A percentile compares a stretch with the other conserved stretches of the same genome.
Evolutionary conservation across 225 moss, liverwort and hornwort genomes (phyloP).

Genomic region (Sphagnum tenellum): DNA sequence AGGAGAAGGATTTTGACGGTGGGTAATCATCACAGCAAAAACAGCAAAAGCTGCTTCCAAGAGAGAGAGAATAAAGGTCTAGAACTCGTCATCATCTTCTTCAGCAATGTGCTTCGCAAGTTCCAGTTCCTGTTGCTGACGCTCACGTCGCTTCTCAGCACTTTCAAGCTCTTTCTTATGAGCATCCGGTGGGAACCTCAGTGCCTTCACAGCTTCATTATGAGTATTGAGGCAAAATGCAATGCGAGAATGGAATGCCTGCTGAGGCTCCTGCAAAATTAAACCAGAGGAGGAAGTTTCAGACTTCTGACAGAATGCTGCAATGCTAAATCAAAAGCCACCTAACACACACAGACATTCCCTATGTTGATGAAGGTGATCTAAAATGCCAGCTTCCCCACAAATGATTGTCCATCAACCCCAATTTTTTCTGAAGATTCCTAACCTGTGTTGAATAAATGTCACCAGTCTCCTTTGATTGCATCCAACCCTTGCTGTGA

Average conservation of each 20-base stretch:
- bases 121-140: conserved; percentile 85
- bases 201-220: conserved; percentile 60
- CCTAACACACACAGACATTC: too few species aligned
- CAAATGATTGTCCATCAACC: too few species aligned
- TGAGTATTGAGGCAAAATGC: conserved; percentile 88
- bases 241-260: conserved; percentile 91
- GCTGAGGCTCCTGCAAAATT: conserved; percentile 62
- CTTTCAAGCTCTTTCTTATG: conserved; percentile 91
- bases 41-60: too few species aligned
- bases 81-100: conserved; percentile 85
- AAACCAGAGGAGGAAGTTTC: too few species aligned
- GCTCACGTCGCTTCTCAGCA: conserved; percentile 76
- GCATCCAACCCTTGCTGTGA: conserved; percentile 93
- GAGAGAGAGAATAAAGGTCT: conserved; percentile 2
- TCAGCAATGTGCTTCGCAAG: conserved; percentile 89
- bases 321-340: too few species aligned
- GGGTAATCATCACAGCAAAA: too few species aligned
- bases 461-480: conserved; percentile 95
- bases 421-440: background rate
- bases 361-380: too few species aligned
- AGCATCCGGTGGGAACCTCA: conserved; percentile 79
- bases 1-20: too few species aligned
- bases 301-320: too few species aligned
- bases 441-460: conserved; percentile 82
- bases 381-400: too few species aligned